Percentiles rank a stretch among this genome's conserved stretches.
Evolutionary conservation across 2,329 filamentous ascomycete genomes (phyloP).

Genomic region (Clarireedia paspali): DNA sequence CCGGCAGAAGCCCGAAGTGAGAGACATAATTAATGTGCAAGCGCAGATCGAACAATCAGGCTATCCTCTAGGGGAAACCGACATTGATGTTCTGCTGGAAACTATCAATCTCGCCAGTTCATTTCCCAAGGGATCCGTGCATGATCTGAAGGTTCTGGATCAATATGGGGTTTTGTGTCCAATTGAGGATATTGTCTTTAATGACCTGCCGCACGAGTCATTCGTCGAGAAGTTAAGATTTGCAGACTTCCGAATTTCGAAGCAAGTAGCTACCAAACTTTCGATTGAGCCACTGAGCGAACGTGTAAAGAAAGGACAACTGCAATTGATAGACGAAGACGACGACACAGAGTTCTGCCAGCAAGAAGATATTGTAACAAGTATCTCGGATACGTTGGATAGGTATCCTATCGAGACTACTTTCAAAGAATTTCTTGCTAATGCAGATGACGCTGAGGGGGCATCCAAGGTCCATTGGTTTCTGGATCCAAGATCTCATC

Average conservation of each 20-base stretch:
- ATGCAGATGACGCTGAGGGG: constrained; percentile 28
- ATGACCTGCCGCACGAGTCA: constrained; percentile 9
- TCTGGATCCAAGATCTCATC: constrained; percentile 22
- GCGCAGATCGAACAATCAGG: constrained; percentile 14
- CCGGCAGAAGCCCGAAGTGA: constrained; percentile 11
- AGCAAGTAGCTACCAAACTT: constrained; percentile 9
- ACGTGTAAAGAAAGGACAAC: constrained; percentile 13
- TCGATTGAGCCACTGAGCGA: constrained; percentile 18
- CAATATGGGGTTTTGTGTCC: constrained; percentile 11
- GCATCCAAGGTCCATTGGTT: constrained; percentile 28
- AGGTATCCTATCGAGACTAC: constrained; percentile 28
- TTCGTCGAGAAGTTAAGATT: constrained; percentile 12
- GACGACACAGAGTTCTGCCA: constrained; percentile 29
- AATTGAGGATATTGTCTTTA: constrained; percentile 17
- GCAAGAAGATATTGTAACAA: constrained; percentile 24
- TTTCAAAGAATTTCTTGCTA: constrained; percentile 32
- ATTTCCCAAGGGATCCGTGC: constrained; percentile 8
- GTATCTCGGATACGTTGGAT: constrained; percentile 28
- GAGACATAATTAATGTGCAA: constrained; percentile 20
- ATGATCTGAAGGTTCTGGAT: constrained; percentile 18
- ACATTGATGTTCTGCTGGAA: constrained; percentile 21
- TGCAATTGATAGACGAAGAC: constrained; percentile 20
- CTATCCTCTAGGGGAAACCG: constrained; percentile 13
- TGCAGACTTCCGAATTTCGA: constrained; percentile 19
- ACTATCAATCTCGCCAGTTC: constrained; percentile 18